Percentiles rank a stretch among this genome's conserved stretches.
phyloP scores from a whole-genome alignment of 2,329 filamentous ascomycete species.

The Aspergillus ochraceus region DNA sequence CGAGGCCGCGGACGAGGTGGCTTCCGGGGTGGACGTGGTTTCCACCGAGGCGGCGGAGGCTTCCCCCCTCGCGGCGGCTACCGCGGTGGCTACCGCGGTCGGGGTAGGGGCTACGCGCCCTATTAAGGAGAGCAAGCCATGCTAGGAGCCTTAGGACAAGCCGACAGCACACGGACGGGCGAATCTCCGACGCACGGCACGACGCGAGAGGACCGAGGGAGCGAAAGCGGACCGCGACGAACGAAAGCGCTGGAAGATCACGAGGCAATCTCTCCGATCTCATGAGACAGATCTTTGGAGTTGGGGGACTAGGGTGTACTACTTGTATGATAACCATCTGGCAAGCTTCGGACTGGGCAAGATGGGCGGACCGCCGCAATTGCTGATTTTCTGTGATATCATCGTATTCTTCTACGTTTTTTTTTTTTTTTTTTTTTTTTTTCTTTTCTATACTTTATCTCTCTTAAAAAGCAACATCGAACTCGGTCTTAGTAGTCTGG shows the following conservation, averaged over 20 bases:
- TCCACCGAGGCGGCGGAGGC: constrained; percentile 37
- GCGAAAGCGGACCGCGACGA: constrained; percentile 3
- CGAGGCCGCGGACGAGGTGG: constrained; percentile 63
- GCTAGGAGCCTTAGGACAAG: neutral
- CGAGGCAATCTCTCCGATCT: constrained; percentile 18
- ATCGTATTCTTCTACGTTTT: constrained; percentile 12
- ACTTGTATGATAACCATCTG: constrained; percentile 35
- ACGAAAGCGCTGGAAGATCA: constrained; percentile 2
- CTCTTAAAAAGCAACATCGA: neutral
- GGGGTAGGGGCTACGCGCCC: constrained; percentile 47
- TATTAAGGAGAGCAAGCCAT: constrained; percentile 34
- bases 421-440: neutral
- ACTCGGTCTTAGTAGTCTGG: too few species aligned
- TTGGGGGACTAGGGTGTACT: constrained; percentile 29
- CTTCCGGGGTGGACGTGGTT: constrained; percentile 53
- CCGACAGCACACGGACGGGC: neutral
- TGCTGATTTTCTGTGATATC: constrained; percentile 23
- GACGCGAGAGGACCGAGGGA: constrained; percentile 4
- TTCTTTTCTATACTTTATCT: neutral
- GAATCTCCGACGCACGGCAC: constrained; percentile 1
- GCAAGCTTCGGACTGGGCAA: constrained; percentile 19
- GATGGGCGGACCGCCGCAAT: constrained; percentile 19
- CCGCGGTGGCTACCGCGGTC: constrained; percentile 53
- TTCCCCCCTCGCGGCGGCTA: constrained; percentile 59
- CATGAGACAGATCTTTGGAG: constrained; percentile 28